Evolutionary conservation across 768 basidiomycete species (phyloP), one percentile per base, ranked within the genome.

Genomic region (Calocybe indica): DNA sequence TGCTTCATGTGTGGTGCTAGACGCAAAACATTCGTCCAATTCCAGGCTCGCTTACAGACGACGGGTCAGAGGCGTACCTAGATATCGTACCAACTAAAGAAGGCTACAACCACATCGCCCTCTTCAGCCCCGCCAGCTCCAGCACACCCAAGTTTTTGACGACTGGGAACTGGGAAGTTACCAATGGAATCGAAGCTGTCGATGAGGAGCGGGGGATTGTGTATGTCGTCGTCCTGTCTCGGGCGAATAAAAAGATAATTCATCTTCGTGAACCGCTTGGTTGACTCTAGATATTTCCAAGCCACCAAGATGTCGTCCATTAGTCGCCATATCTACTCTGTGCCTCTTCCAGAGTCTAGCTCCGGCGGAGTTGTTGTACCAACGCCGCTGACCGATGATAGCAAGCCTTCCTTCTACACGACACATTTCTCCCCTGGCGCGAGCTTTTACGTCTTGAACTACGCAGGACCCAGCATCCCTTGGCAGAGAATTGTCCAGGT

Each of bases 101-200:
- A 4, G 96, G 96, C 0, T 97, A 76, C 71, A 85, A 90, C 55
- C 95, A 98, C 60, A 83, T 99, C 57, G 96, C 95, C 0, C 75
- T 93, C 31, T 99, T 94, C 72, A 84, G 78, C 53, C 85, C 92
- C 5, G 80, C 86, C 3, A 77, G 75, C 50, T 74, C 85, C 12
- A 65, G 71, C 29, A 78, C 73, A 1, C 92, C 94, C 2, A 76
- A 68, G 32, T 99, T 91, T 71, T 71, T 99, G 35, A 98, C 95
- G 1, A 73, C 74, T 1, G 95, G 95, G 1, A 61, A 80, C 12
- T 96, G 93, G 93, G 95, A 99, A 64, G 91, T 98, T 5, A 83
- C 83, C 2, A 76, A 74, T 8, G 76, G 76, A 6, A 83, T 96
- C 53, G 69, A 76, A 48, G 87, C 78, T 5, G 79, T 97, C 29